Conservation (phyloP, 2,329 filamentous ascomycete genomes). For the Pyricularia grisea region DNA sequence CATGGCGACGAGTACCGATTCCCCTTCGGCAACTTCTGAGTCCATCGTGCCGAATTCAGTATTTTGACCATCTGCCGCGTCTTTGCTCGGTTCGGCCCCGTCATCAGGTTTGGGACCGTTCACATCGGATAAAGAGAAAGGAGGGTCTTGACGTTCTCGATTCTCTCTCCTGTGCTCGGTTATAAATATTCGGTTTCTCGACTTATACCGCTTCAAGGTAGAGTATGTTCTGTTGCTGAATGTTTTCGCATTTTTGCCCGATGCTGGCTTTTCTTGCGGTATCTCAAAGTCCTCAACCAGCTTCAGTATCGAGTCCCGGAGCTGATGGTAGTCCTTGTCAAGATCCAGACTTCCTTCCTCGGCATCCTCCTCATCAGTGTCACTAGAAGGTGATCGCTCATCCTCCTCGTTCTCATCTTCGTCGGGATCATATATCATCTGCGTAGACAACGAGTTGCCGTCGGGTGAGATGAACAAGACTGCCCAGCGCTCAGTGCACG, state of each 20-base stretch:
- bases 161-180: slow-evolving; percentile 36
- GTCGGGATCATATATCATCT: slow-evolving; percentile 64
- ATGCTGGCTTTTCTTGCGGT: slow-evolving; percentile 46
- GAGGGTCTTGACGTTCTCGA: not conserved
- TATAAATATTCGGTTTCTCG: slow-evolving; percentile 48
- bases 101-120: slow-evolving; percentile 31
- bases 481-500: slow-evolving; percentile 75
- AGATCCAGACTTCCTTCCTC: slow-evolving; percentile 51
- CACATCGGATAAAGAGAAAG: not conserved
- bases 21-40: not conserved
- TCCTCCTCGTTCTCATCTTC: slow-evolving; percentile 53
- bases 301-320: slow-evolving; percentile 72
- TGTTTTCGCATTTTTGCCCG: slow-evolving; percentile 44
- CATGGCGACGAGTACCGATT: slow-evolving; percentile 57
- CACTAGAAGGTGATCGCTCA: slow-evolving; percentile 48
- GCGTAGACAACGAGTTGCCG: slow-evolving; percentile 58
- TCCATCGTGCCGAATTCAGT: not conserved
- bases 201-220: slow-evolving; percentile 44
- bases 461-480: slow-evolving; percentile 70
- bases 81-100: not conserved
- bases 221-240: slow-evolving; percentile 63
- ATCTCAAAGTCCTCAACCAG: slow-evolving; percentile 78
- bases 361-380: slow-evolving; percentile 51
- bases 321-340: slow-evolving; percentile 70
- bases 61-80: slow-evolving; percentile 6